Percentiles rank a stretch among this genome's conserved stretches.
Conservation (phyloP, 2,329 filamentous ascomycete species). For the Coniella lustricola region DNA sequence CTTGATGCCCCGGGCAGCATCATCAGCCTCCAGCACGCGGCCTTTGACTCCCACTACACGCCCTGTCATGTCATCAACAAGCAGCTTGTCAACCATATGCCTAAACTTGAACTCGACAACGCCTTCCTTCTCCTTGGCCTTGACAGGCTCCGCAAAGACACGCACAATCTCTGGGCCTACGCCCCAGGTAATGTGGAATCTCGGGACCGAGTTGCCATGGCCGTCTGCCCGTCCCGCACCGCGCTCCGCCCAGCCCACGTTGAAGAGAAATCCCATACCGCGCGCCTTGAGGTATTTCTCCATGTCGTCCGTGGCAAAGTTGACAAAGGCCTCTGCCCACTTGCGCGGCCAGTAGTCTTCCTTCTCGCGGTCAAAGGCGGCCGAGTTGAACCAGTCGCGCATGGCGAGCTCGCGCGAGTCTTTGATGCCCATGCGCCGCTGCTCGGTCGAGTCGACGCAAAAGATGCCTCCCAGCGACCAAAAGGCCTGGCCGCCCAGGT, state of each 20-base stretch:
- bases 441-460: conserved; percentile 49
- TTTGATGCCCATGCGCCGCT: conserved; percentile 51
- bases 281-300: conserved; percentile 48
- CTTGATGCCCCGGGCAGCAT: conserved; percentile 43
- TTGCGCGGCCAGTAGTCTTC: conserved; percentile 52
- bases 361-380: conserved; percentile 48
- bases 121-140: conserved; percentile 43
- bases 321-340: conserved; percentile 58
- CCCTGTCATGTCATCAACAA: conserved; percentile 43
- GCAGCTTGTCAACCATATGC: conserved; percentile 49
- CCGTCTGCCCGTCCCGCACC: conserved; percentile 48
- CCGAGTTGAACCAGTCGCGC: conserved; percentile 52
- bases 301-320: conserved; percentile 54
- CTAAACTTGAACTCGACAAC: conserved; percentile 49
- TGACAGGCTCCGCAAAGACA: conserved; percentile 50
- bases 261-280: conserved; percentile 45
- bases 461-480: conserved; percentile 59
- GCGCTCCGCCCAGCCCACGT: conserved; percentile 55
- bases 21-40: conserved; percentile 43
- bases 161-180: conserved; percentile 53
- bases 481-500: conserved; percentile 55
- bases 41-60: conserved; percentile 47
- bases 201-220: conserved; percentile 55
- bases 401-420: conserved; percentile 51
- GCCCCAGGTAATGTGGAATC: conserved; percentile 58